These are phyloP conservation scores for Sindora glabra DNA, from an alignment of 306 rosid genomes.

Conservation along the genomic window DNA sequence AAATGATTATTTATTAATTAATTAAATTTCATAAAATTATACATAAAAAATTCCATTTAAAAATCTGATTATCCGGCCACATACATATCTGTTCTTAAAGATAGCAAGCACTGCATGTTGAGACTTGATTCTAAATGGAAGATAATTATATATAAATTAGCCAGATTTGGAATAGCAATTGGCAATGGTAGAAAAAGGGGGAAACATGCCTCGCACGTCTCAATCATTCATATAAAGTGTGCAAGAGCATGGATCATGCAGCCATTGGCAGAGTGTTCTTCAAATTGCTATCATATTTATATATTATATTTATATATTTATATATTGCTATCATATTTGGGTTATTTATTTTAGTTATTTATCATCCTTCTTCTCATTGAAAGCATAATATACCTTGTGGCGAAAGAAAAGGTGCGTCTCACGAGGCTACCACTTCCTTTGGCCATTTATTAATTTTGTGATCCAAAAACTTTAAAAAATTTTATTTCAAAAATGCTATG, in stretches of 20 bases:
- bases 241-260: slow-evolving; percentile 1
- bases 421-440: slow-evolving; percentile 34
- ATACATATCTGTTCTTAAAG: too few relatives aligned
- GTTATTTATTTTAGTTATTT: too few relatives aligned
- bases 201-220: slow-evolving; percentile 34
- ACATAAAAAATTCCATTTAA: too few relatives aligned
- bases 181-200: slow-evolving; percentile 18
- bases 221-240: slow-evolving; percentile 8
- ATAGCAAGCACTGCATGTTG: too few relatives aligned
- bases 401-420: slow-evolving; percentile 61
- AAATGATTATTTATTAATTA: too few relatives aligned
- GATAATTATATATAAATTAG: neutral
- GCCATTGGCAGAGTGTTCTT: slow-evolving; percentile 11
- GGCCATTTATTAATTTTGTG: neutral
- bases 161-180: slow-evolving; percentile 14
- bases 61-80: too few relatives aligned
- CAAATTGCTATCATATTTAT: slow-evolving; percentile 22
- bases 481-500: too few relatives aligned
- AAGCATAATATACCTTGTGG: slow-evolving; percentile 47
- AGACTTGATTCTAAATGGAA: too few relatives aligned
- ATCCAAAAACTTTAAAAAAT: neutral
- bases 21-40: too few relatives aligned
- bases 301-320: too few relatives aligned
- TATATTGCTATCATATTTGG: too few relatives aligned
- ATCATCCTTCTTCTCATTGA: slow-evolving; percentile 13